Evolutionary conservation across 1,139 yeast species (phyloP), one percentile per base, ranked within the genome.

Genomic region (Candida labiduridarum): DNA sequence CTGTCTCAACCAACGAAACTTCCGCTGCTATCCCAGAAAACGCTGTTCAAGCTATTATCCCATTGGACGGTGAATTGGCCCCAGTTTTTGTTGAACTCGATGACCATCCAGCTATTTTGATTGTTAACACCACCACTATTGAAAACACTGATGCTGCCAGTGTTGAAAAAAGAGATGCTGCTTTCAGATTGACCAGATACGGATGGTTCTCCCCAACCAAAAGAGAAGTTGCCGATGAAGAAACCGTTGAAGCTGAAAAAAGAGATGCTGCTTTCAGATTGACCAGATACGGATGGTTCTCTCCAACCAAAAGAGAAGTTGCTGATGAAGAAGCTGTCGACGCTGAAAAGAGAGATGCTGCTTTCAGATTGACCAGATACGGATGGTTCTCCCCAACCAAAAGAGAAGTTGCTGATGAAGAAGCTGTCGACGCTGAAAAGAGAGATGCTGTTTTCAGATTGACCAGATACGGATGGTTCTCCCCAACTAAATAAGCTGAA

Each of bases 121-220:
- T 52, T 19, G 47, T 52, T 19, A 50, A 49, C 30, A 18, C 45
- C 38, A 50, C 52, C 12, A 39, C 46, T 43, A 41, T 39, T 27
- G 44, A 38, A 22, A 29, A 38, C 22, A 15, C 38, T 34, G 29
- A 31, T 15, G 31, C 14, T 18, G 31, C 30, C 9, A 34, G 35
- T 16, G 30, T 38, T 8, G 40, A 29, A 10, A 45, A 47, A 35
- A 35, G 49, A 42, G 55, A 46, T 38, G 53, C 53, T 44, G 50
- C 44, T 12, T 54, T 44, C 29, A 15, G 29, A 27, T 30, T 52
- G 50, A 54, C 57, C 22, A 48, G 38, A 18, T 54, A 49, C 41
- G 52, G 49, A 9, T 47, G 44, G 40, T 54, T 47, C 35, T 50
- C 53, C 41, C 57, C 57, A 38, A 47, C 35, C 15, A 52, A 53